Conservation (phyloP, 2,329 filamentous ascomycete species). For the Fusarium musae region DNA sequence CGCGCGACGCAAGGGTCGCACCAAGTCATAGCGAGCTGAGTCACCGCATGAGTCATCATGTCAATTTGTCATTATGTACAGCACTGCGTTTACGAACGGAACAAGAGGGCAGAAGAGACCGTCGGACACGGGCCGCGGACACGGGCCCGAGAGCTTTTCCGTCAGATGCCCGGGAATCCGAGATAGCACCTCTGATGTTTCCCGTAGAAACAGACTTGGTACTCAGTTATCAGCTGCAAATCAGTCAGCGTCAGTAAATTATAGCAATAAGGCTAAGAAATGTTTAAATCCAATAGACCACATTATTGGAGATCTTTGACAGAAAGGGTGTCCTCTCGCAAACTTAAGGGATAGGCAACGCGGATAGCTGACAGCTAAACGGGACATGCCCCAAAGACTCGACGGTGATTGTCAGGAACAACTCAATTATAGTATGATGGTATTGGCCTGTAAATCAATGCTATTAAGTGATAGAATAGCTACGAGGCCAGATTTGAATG, state of each 20-base stretch:
- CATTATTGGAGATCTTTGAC: background rate
- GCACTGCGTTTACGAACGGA: background rate
- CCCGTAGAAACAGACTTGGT: background rate
- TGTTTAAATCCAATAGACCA: background rate
- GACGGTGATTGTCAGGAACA: rapidly evolving
- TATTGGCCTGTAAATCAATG: rapidly evolving
- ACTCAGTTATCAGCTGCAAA: background rate
- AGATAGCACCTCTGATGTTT: too few relatives aligned
- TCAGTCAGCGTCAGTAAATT: background rate
- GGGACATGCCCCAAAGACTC: rapidly evolving
- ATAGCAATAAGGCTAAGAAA: background rate
- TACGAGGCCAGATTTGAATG: rapidly evolving
- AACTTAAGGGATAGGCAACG: rapidly evolving
- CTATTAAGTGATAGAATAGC: rapidly evolving
- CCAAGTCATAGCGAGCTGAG: background rate
- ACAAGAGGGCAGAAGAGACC: background rate
- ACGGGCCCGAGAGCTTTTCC: background rate
- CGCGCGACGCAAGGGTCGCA: background rate
- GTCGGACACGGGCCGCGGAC: background rate
- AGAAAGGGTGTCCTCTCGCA: background rate
- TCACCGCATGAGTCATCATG: background rate
- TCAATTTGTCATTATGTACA: background rate
- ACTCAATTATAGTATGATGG: background rate
- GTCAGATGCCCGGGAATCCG: background rate
- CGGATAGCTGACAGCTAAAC: background rate